Evolutionary conservation across 2,329 filamentous ascomycete species (phyloP), one percentile per base, ranked within the genome.

Genomic region (Helotiales sp.): DNA sequence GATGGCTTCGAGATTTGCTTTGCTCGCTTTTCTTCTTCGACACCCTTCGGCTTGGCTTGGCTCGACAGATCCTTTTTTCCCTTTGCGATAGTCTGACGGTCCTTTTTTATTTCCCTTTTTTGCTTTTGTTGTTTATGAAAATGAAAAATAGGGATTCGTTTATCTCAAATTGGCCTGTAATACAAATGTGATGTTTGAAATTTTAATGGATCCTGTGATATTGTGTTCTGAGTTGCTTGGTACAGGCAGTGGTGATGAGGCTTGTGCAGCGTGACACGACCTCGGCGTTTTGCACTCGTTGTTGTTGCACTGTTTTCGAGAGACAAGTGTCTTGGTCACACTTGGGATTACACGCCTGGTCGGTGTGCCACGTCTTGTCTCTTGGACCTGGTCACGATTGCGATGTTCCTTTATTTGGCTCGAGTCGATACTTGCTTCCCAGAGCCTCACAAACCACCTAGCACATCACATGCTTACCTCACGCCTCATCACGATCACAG

Each of bases 1-100:
- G 72, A 73, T 75, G 72, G 74, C 72, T 75, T 57, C 69, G 67
- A 72, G 68, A 72, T 72, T 73, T 70, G 65, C 71, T 70, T n/a
- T 37, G 52, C 52, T 57, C 30, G 30, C 52, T 57, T 20, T 54
- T 54, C 50, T 52, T 28, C 28, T 34, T 54, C 13, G 28, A 28
- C n/a, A n/a, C 37, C 50, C 28, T 34, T 54, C 13, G 28, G 50
- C n/a, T 30, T 57, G 52, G 32, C 52, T 57, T 37, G 52, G 52
- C 52, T 57, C 52, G 52, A 57, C 30, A 52, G 24, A 5, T 26
- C 71, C 72, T 71, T 65, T 71, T 75, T 72, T 69, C 63, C 57
- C 67, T 69, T 70, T 61, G 68, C 66, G 47, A 52, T 62, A 43
- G 61, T 47, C 50, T 47, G 40, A 37, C 20, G 37, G 40, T 55